Percentiles rank a stretch among this genome's conserved stretches.
phyloP scores from a whole-genome alignment of 306 rosid genomes.

The Abrus pulchellus region DNA sequence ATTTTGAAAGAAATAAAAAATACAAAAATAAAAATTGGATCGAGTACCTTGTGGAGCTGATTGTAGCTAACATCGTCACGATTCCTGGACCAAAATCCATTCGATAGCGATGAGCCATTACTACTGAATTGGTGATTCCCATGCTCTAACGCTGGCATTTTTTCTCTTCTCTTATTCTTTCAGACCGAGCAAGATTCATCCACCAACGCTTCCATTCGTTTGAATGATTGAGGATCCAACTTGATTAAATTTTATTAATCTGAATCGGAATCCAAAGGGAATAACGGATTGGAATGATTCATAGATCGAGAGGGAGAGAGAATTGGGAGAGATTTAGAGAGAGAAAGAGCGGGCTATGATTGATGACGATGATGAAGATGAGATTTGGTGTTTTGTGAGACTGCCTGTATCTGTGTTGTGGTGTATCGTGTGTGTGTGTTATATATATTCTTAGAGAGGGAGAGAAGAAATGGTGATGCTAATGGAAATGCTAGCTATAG shows the following conservation, averaged over 20 bases:
- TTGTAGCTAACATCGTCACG: conserved; percentile 69
- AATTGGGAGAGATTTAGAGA: conserved; percentile 56
- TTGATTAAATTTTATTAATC: conserved; percentile 34
- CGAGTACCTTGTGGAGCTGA: conserved; percentile 81
- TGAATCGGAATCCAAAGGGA: conserved; percentile 38
- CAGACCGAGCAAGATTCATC: conserved; percentile 59
- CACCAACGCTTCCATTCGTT: conserved; percentile 56
- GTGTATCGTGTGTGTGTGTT: not conserved
- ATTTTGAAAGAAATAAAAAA: not conserved
- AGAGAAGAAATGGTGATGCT: conserved; percentile 44
- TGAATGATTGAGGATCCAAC: conserved; percentile 19
- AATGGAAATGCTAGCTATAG: not conserved
- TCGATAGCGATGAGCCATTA: conserved; percentile 58
- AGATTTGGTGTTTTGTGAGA: conserved; percentile 70
- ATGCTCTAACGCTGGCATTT: conserved; percentile 84
- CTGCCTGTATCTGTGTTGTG: conserved; percentile 37
- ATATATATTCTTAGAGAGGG: conserved; percentile 42
- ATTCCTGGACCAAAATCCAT: conserved; percentile 86
- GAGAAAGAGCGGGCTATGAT: conserved; percentile 46
- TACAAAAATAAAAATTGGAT: conserved; percentile 32
- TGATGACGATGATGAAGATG: conserved; percentile 65
- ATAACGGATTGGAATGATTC: conserved; percentile 13
- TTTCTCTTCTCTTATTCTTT: not conserved
- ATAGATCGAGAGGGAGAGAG: conserved; percentile 41
- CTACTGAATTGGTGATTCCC: conserved; percentile 68